Evolutionary conservation across 2,329 filamentous ascomycete species (phyloP).

Genomic region (Pseudogymnoascus sp.): DNA sequence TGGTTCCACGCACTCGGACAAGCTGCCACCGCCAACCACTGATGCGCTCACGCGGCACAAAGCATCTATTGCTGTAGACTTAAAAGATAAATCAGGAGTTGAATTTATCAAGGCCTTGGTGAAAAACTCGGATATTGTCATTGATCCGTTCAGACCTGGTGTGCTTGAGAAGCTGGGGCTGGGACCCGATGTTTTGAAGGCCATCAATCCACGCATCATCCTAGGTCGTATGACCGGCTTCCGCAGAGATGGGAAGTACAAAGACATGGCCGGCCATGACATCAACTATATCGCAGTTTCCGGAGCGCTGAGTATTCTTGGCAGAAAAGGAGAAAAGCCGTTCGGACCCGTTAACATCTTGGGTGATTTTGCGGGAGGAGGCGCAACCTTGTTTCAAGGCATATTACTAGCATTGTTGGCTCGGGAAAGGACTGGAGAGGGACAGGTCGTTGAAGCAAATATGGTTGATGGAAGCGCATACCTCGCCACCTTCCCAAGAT

Average conservation of each 20-base stretch:
- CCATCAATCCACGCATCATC: conserved; percentile 65
- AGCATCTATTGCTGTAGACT: conserved; percentile 67
- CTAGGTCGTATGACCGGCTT: conserved; percentile 87
- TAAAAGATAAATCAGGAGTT: conserved; percentile 59
- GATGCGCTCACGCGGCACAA: conserved; percentile 80
- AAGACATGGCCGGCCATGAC: conserved; percentile 84
- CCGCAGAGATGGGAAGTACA: conserved; percentile 76
- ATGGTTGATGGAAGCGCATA: conserved; percentile 90
- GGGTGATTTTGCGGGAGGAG: conserved; percentile 86
- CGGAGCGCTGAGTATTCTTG: conserved; percentile 69
- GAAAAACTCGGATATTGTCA: conserved; percentile 62
- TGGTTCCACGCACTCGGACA: conserved; percentile 31
- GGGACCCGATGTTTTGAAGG: conserved; percentile 56
- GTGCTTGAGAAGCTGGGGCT: conserved; percentile 80
- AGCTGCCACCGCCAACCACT: conserved; percentile 39
- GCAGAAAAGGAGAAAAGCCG: conserved; percentile 59
- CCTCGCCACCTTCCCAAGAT: conserved; percentile 67
- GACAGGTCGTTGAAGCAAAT: conserved; percentile 89
- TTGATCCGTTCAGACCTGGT: conserved; percentile 88
- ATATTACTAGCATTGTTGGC: conserved; percentile 71
- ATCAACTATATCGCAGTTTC: conserved; percentile 94
- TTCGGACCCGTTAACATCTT: conserved; percentile 76
- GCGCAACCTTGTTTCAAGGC: conserved; percentile 71
- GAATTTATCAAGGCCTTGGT: conserved; percentile 59
- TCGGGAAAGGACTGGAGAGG: conserved; percentile 53